Evolutionary conservation across 176 grass and related monocot species (phyloP), one percentile per base, ranked within the genome.

Genomic region (Elymus sibiricus): DNA sequence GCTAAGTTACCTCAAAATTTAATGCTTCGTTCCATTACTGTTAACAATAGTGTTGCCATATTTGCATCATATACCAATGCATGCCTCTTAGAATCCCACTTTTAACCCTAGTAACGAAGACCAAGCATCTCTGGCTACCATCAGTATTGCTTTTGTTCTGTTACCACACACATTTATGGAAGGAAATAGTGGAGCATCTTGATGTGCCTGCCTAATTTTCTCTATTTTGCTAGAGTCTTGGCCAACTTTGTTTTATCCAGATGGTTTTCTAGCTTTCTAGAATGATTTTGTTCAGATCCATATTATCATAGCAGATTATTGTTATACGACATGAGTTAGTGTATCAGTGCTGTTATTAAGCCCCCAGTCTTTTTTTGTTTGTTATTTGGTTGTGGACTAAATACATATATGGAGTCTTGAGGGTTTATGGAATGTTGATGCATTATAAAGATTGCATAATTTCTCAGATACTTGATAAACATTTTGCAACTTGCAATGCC

Each of bases 51-150:
- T 28, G 44, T 66, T 65, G 1, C 59, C 79, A 74, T 27, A 67
- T 27, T 76, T 87, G 47, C 15, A 60, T 68, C 4, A 90, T 82
- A 64, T 65, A 63, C 42, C 29, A 81, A 84, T 38, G 42, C 15
- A 65, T 38, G 26, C 15, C 26, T 79, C 26, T 59, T 67, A 5
- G 21, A 83, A 79, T 79, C 13, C 14, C 3, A 10, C 58, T 59
- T 25, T 84, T 84, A 56, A 58, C 65, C 31, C 38, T 21, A 68
- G 37, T 70, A 53, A 7, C 9, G 39, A 43, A 42, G 51, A 28
- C 72, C 68, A 43, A 31, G 10, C 25, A 63, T 84, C 19, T 84
- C 21, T 46, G 38, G 27, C 6, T 75, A 44, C 11, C 16, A 43
- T 74, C 25, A 46, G 6, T 81, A 21, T 69, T 69, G 34, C 14